These are phyloP conservation scores for Teratosphaeria viscida DNA, from an alignment of 2,329 filamentous ascomycete genomes.

Conservation along the genomic window DNA sequence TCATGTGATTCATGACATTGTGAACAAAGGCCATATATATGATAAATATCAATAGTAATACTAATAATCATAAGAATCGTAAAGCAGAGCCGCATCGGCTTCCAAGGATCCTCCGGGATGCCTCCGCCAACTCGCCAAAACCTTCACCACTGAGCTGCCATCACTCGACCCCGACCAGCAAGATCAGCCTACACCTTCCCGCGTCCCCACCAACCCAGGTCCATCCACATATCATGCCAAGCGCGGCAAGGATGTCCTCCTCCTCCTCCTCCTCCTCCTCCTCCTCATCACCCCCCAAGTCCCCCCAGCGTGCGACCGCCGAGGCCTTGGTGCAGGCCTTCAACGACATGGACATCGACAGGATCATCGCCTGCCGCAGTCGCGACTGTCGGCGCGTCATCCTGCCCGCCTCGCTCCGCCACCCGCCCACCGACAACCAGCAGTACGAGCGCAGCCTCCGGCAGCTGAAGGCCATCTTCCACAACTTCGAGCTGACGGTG, in stretches of 20 bases:
- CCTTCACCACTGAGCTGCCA: background rate
- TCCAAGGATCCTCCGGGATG: background rate
- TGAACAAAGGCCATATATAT: no score
- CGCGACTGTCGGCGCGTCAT: slow-evolving; percentile 19
- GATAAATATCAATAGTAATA: no score
- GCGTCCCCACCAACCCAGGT: background rate
- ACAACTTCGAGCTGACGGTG: slow-evolving; percentile 21
- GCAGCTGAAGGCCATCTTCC: slow-evolving; percentile 20
- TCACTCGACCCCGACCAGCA: background rate
- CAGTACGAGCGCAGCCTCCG: slow-evolving; percentile 10
- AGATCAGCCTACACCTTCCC: background rate
- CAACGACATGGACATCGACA: slow-evolving; percentile 21
- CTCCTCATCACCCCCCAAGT: background rate
- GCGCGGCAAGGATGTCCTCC: background rate
- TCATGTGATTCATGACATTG: no score
- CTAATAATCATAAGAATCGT: no score
- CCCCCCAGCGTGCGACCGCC: background rate
- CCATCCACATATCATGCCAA: background rate
- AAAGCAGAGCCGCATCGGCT: background rate
- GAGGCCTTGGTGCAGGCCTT: slow-evolving; percentile 20
- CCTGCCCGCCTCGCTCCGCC: slow-evolving; percentile 18
- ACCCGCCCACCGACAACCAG: slow-evolving; percentile 6
- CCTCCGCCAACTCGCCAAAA: background rate
- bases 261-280: no score
- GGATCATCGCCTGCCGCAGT: slow-evolving; percentile 20